Evolutionary conservation across 176 grass and related monocot species (phyloP).

Genomic region (Raddia guianensis): DNA sequence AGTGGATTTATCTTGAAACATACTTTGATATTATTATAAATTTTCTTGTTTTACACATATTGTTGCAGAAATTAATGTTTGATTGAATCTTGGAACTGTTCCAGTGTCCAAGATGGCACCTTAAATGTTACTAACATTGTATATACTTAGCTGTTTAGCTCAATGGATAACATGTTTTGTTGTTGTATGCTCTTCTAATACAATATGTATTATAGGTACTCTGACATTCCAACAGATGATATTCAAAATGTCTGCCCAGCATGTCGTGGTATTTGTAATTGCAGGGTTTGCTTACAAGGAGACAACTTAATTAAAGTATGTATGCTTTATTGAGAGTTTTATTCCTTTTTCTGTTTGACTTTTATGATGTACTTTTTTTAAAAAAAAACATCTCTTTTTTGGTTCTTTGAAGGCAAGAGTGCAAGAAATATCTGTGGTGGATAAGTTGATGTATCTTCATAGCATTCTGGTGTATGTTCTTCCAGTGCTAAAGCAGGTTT

Average conservation of each 20-base stretch:
- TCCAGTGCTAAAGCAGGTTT: constrained; percentile 84
- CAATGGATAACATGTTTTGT: neutral
- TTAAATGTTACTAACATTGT: neutral
- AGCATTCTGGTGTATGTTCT: constrained; percentile 82
- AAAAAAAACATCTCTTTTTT: constrained; percentile 19
- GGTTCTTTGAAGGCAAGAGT: constrained; percentile 70
- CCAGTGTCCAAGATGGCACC: neutral
- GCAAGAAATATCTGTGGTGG: constrained; percentile 76
- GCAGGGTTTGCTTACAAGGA: constrained; percentile 80
- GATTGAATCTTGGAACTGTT: neutral
- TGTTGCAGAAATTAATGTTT: neutral
- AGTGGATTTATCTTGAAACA: neutral
- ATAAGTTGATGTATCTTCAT: constrained; percentile 97
- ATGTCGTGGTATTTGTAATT: constrained; percentile 97
- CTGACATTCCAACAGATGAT: constrained; percentile 77
- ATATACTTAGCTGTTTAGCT: neutral
- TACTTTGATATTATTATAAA: constrained; percentile 14
- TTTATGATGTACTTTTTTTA: constrained; percentile 22
- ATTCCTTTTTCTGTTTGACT: constrained; percentile 30
- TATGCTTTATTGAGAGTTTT: constrained; percentile 26
- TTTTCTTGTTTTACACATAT: neutral
- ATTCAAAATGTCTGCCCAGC: constrained; percentile 82
- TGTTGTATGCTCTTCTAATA: constrained; percentile 23
- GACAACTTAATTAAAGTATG: constrained; percentile 89
- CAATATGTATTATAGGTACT: constrained; percentile 65